phyloP scores from a whole-genome alignment of 495 filamentous ascomycete species.

The Lasiosphaeria ovina region DNA sequence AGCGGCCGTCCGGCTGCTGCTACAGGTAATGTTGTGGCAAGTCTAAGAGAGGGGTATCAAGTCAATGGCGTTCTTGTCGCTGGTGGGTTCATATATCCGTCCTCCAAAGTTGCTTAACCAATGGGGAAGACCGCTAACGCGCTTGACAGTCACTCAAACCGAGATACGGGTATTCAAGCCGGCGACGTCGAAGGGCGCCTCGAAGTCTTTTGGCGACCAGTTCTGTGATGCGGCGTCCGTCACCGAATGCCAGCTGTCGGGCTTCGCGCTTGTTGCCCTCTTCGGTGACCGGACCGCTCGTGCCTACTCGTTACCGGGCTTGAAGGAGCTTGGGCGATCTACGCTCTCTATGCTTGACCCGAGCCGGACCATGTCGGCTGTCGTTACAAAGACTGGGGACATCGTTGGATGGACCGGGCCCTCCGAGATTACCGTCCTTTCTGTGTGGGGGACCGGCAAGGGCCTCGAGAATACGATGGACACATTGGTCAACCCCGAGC shows the following conservation, averaged over 20 bases:
- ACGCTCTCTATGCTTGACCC: constrained; percentile 67
- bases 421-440: constrained; percentile 74
- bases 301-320: constrained; percentile 77
- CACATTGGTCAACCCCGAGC: constrained; percentile 71
- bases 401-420: constrained; percentile 89
- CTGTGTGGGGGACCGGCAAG: constrained; percentile 74
- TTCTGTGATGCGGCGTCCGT: constrained; percentile 76
- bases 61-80: constrained; percentile 66
- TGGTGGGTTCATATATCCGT: constrained; percentile 35
- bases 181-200: constrained; percentile 77
- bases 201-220: constrained; percentile 80
- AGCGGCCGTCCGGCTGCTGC: constrained; percentile 73
- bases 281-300: constrained; percentile 77
- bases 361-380: constrained; percentile 61
- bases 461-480: constrained; percentile 59
- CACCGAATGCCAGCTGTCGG: constrained; percentile 66
- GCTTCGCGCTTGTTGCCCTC: constrained; percentile 75
- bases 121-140: background rate
- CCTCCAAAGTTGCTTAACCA: background rate
- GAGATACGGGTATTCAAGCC: constrained; percentile 85
- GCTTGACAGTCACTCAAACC: constrained; percentile 60
- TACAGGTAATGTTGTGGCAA: constrained; percentile 66
- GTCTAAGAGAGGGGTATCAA: constrained; percentile 66
- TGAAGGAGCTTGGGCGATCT: constrained; percentile 78
- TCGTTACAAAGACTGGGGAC: constrained; percentile 72